Base-by-base conservation (phyloP, 75 land plant species). In the Pinus tabuliformis region DNA sequence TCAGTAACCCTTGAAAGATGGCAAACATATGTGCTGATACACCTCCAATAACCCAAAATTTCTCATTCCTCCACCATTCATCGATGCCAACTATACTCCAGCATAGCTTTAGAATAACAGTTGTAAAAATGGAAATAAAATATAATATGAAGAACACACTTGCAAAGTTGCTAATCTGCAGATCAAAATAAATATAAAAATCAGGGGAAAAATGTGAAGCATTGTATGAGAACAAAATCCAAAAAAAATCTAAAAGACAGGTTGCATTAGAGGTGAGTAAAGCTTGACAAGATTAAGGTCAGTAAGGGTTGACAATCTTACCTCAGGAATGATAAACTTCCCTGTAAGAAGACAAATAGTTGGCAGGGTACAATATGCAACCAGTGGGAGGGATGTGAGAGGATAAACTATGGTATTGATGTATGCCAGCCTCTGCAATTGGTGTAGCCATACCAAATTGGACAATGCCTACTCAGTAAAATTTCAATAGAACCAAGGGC, bases 1-100 rank as follows among this genome's bases (percentile, higher is more conserved):
- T 26, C 26, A 26, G 26, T 26, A 26, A 26, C 26, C 26, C 26
- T 26, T 26, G 26, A 26, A 26, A 26, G 26, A 26, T 0, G 26
- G 26, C 26, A 26, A 26, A 26, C 0, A 26, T 0, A 26, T 26
- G 26, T 26, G 26, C 0, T 26, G 26, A 95, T 63, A 91, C 91
- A 18, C 98, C 98, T 62, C 98, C 98, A 76, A 95, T 95, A 65
- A 96, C 99, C 99, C 99, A 96, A 73, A 96, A 96, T 79, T 96
- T 97, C 71, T 96, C 99, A 60, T 96, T 96, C 30, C 99, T 90
- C 99, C 99, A 96, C 99, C 99, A 96, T 63, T 94, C 99, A 42
- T 96, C 97, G 49, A 96, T 90, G 24, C 99, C 92, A 2, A 96
- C 95, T 11, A 90, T 91, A 77, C 95, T 89, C 99, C 99, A 96